A percentile compares a stretch with the other conserved stretches of the same genome.
Conservation (phyloP, 2,329 filamentous ascomycete species). For the Metarhizium sp. region DNA sequence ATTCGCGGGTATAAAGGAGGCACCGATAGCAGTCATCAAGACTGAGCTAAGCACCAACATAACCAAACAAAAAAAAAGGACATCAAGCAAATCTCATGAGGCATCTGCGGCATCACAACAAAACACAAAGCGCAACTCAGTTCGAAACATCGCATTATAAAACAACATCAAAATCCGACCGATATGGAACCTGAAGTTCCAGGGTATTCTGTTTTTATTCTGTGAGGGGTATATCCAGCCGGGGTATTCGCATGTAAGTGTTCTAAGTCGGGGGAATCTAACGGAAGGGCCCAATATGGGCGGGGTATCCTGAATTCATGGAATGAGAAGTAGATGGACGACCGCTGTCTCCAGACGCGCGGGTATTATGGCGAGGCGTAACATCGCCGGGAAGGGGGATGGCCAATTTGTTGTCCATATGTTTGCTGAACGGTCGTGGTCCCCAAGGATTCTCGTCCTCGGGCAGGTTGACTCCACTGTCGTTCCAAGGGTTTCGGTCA, state of each 20-base stretch:
- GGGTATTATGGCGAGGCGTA: slow-evolving; percentile 74
- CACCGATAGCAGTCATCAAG: slow-evolving; percentile 23
- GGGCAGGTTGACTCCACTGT: slow-evolving; percentile 87
- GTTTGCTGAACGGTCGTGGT: slow-evolving; percentile 54
- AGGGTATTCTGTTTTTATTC: slow-evolving; percentile 42
- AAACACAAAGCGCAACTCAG: slow-evolving; percentile 7
- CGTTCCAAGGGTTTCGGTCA: slow-evolving; percentile 96
- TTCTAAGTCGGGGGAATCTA: slow-evolving; percentile 48
- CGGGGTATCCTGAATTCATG: slow-evolving; percentile 92
- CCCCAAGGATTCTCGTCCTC: slow-evolving; percentile 73
- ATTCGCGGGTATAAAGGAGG: slow-evolving; percentile 26
- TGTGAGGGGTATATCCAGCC: slow-evolving; percentile 57
- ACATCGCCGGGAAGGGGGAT: slow-evolving; percentile 68
- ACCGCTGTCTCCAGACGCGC: slow-evolving; percentile 82
- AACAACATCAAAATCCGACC: neutral
- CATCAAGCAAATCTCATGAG: slow-evolving; percentile 7
- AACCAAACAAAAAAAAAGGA: slow-evolving; percentile 12
- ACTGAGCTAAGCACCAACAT: slow-evolving; percentile 13
- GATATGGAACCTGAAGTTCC: slow-evolving; percentile 18
- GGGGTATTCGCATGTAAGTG: slow-evolving; percentile 45
- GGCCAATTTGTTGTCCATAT: slow-evolving; percentile 52
- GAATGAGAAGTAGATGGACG: slow-evolving; percentile 92
- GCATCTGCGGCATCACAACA: slow-evolving; percentile 7
- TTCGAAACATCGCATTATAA: neutral
- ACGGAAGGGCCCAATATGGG: slow-evolving; percentile 83